phyloP scores from a whole-genome alignment of 306 rosid genomes.

The Corylus heterophylla region DNA sequence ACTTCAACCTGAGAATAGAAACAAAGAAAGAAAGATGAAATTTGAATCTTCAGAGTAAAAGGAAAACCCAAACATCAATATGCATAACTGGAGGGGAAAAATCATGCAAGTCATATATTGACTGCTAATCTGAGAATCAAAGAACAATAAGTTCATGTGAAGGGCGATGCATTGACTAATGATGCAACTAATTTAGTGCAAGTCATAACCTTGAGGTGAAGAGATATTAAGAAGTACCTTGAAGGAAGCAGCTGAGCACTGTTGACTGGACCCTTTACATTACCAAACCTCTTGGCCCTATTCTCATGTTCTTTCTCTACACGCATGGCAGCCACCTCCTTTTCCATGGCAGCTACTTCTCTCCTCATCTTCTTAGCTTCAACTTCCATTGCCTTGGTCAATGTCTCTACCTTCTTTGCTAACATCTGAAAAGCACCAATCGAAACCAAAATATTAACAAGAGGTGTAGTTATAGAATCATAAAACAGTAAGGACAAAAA shows the following conservation, averaged over 20 bases:
- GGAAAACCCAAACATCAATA: not conserved
- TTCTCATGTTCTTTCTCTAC: conserved; percentile 90
- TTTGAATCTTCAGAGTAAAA: not conserved
- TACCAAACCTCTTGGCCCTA: conserved; percentile 80
- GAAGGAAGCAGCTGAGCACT: conserved; percentile 86
- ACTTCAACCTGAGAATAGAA: not conserved
- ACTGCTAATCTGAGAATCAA: conserved; percentile 8
- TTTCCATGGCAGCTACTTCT: conserved; percentile 97
- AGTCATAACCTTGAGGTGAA: conserved; percentile 18
- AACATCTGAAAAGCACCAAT: conserved; percentile 62
- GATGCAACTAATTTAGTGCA: not conserved
- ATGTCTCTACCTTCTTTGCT: conserved; percentile 97
- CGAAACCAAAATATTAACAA: conserved; percentile 28
- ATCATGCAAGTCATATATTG: not conserved
- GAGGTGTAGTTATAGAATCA: conserved; percentile 2
- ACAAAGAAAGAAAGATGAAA: not conserved
- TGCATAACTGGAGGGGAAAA: not conserved
- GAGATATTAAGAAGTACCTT: conserved; percentile 52
- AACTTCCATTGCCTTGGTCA: conserved; percentile 99
- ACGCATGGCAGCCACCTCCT: conserved; percentile 99
- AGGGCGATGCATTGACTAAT: conserved; percentile 17
- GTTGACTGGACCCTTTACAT: conserved; percentile 64
- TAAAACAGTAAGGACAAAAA: conserved; percentile 21
- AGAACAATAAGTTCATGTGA: conserved; percentile 7
- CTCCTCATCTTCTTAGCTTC: conserved; percentile 99